Evolutionary conservation across 441 rosid genomes (phyloP).

Genomic region (Gossypium davidsonii): DNA sequence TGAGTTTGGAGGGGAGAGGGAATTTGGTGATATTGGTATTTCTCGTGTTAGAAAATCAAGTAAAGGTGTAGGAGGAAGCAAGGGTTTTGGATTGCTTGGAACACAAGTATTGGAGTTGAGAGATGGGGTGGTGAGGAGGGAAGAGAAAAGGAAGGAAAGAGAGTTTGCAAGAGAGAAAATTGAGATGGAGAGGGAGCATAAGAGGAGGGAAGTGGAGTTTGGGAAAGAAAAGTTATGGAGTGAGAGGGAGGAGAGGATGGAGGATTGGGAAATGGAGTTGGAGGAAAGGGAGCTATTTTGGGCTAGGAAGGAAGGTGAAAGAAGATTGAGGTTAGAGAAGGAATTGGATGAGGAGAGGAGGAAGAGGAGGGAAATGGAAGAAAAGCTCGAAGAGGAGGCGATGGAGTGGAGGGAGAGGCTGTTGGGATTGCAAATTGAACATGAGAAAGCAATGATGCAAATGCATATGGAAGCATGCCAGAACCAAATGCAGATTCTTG

Average conservation of each 20-base stretch:
- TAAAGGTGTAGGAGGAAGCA: constrained; percentile 25
- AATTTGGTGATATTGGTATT: constrained; percentile 25
- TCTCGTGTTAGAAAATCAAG: constrained; percentile 24
- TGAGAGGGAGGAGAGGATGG: constrained; percentile 40
- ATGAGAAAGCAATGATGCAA: constrained; percentile 68
- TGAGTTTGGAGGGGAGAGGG: constrained; percentile 29
- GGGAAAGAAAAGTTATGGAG: constrained; percentile 23
- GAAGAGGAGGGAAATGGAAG: constrained; percentile 50
- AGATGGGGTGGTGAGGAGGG: constrained; percentile 43
- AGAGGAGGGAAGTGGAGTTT: constrained; percentile 39
- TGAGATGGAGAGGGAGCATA: constrained; percentile 33
- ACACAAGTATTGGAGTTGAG: constrained; percentile 47
- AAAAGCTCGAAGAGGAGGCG: constrained; percentile 68
- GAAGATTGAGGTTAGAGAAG: constrained; percentile 38
- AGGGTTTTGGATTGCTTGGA: constrained; percentile 43
- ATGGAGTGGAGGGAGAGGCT: constrained; percentile 71
- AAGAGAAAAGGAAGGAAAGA: constrained; percentile 54
- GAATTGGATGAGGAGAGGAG: constrained; percentile 46
- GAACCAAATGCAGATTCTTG: constrained; percentile 67
- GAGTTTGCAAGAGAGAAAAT: constrained; percentile 39
- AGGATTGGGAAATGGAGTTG: constrained; percentile 44
- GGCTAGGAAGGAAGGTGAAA: constrained; percentile 40
- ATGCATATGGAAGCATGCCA: constrained; percentile 74
- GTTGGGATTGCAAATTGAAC: constrained; percentile 56
- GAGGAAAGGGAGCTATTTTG: constrained; percentile 48